Conservation (phyloP, 371 early-diverging fungal species). For the Mucor lusitanicus region DNA sequence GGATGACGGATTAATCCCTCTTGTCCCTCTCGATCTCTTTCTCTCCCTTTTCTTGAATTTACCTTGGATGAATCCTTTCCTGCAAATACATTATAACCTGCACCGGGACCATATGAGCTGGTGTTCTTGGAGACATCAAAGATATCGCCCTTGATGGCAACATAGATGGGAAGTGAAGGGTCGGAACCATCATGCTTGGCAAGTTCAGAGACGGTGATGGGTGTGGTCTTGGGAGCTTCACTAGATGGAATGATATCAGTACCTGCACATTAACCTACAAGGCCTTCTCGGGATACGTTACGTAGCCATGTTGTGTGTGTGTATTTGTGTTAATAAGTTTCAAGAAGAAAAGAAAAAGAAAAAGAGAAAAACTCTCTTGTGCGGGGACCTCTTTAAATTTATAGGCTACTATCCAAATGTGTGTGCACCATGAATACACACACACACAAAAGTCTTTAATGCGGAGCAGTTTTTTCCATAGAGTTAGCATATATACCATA, state of each 20-base stretch:
- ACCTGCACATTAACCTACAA: neutral
- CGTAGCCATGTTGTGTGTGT: constrained; percentile 17
- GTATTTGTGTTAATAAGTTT: too few species aligned
- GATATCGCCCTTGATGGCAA: constrained; percentile 81
- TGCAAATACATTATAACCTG: constrained; percentile 74
- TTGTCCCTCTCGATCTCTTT: neutral
- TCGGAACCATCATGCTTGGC: constrained; percentile 72
- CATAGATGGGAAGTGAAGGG: constrained; percentile 70
- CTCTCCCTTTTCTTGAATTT: constrained; percentile 53
- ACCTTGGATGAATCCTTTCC: constrained; percentile 82
- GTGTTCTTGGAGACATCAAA: constrained; percentile 79
- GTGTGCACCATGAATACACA: neutral
- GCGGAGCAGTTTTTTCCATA: neutral
- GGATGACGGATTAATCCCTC: neutral
- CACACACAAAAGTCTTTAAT: neutral
- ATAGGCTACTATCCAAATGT: neutral
- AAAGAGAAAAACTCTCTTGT: neutral
- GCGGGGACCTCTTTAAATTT: neutral
- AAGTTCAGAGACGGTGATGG: constrained; percentile 66
- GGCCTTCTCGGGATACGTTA: constrained; percentile 4
- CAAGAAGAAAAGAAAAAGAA: constrained; percentile 1
- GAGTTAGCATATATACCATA: too few species aligned
- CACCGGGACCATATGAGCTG: constrained; percentile 68
- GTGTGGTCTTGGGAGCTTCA: constrained; percentile 52
- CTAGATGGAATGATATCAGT: constrained; percentile 14